Evolutionary conservation across 2,329 filamentous ascomycete genomes (phyloP), one percentile per base, ranked within the genome.

Genomic region (Penicillium hesseltinei): DNA sequence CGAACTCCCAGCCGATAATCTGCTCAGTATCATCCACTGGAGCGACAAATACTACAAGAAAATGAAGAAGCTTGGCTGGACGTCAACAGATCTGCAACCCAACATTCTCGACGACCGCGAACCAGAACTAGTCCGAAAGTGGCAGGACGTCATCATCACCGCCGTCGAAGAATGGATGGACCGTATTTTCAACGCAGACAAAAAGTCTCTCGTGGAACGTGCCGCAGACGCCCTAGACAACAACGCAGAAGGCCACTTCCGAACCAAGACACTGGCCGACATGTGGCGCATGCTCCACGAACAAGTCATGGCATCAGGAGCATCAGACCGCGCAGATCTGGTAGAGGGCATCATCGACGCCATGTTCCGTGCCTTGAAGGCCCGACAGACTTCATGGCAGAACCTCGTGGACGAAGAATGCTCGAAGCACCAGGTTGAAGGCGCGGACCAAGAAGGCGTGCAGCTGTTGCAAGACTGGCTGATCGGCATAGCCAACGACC

Each of bases 131-230:
- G 90, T 99, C 53, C 88, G 91, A 51, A 92, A 96, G 72, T 99
- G 97, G 82, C 87, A 93, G 59, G 88, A 91, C 71, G 88, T 97
- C 71, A 97, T 99, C 73, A 94, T 97, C 76, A 91, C 90, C 71
- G 92, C 92, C 60, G 87, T 99, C 58, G 93, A 97, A 73, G 90
- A 97, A 78, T 99, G 94, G 92, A 96, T 97, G 82, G 91, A 95
- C 62, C 87, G 92, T 57, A 97, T 99, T 74, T 91, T 91, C 67
- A 82, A 81, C 9, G 88, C 90, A 44, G 95, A 99, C 75, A 84
- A 84, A 69, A 88, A 87, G 67, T 88, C 91, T 65, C 95, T 99
- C 74, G 80, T 86, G 47, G 87, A 91, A 56, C 87, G 92, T 61
- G 87, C 86, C 65, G 82, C 88, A 58, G 90, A 92, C 67, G 90